Evolutionary conservation across 495 filamentous ascomycete species (phyloP), one percentile per base, ranked within the genome.

Genomic region (Daldinia decipiens): DNA sequence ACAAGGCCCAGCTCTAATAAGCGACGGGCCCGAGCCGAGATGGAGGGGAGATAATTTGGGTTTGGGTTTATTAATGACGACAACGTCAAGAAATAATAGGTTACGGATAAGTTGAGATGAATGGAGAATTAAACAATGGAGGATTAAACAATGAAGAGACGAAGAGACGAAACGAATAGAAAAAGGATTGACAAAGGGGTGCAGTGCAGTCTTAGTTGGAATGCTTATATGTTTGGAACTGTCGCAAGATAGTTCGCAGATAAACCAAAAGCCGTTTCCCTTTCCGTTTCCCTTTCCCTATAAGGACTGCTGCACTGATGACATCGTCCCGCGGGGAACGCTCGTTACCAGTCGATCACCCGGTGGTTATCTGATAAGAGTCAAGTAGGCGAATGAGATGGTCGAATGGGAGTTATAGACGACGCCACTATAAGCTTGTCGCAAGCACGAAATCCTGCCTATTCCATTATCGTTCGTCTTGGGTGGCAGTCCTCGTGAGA

Each of bases 311-410:
- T 66, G 59, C 62, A 67, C 54, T 63, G 71, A 74, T 74, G 71
- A 74, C 71, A 74, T 70, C 71, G 66, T 61, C 55, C 69, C 69
- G 65, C 70, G 67, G 67, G 71, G 71, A 56, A 64, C 54, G 66
- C 59, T 70, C 58, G 62, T 70, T 70, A 68, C 71, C 71, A 74
- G 71, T 70, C 71, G 71, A 74, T 74, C 66, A 60, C 43, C 67
- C 31, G 66, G 66, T 67, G 71, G 67, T 74, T 74, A 74, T 74
- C 71, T 70, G 71, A 74, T 74, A 74, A 74, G 71, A 68, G 24
- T 7, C 8, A 5, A 31, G 45, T 65, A 74, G 67, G 34, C 71
- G 71, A 70, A 74, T 74, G 36, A 55, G 19, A 50, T 67, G 57
- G 62, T 65, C 67, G 62, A 47, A 60, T 56, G 26, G 52, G 53